Evolutionary conservation across 495 filamentous ascomycete species (phyloP).

Genomic region (Aspergillus egyptiacus): DNA sequence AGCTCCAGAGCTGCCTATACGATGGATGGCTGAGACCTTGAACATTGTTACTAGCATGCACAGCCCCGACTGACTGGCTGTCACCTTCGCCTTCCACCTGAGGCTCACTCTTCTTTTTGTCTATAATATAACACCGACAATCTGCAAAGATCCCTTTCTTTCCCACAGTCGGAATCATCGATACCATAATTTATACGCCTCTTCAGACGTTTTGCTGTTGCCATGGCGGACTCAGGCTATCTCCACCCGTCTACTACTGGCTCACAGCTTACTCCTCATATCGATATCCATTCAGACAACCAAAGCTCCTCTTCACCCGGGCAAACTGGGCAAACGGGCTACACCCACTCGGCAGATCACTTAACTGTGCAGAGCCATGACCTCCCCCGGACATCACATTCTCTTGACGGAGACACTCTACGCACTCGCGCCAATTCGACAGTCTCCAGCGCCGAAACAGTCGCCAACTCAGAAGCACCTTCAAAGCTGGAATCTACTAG

Average conservation of each 20-base stretch:
- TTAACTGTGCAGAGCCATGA: constrained; percentile 28
- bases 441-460: constrained; percentile 37
- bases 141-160: not conserved
- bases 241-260: not conserved
- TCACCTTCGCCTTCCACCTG: too few relatives aligned
- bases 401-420: constrained; percentile 47
- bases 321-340: constrained; percentile 18
- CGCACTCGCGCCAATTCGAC: constrained; percentile 44
- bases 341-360: constrained; percentile 18
- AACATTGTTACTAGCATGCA: too few relatives aligned
- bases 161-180: not conserved
- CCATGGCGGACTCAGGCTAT: not conserved
- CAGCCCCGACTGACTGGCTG: too few relatives aligned
- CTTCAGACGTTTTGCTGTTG: not conserved
- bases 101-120: too few relatives aligned
- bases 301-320: constrained; percentile 20
- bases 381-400: constrained; percentile 34
- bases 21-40: too few relatives aligned
- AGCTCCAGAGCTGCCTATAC: too few relatives aligned
- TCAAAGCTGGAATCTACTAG: constrained; percentile 29
- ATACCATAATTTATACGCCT: constrained; percentile 2
- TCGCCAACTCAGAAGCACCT: constrained; percentile 37
- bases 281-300: not conserved
- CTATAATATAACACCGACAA: too few relatives aligned
- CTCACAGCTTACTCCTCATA: constrained; percentile 2